Conservation (phyloP, 768 basidiomycete genomes). For the Serpula lacrymans region DNA sequence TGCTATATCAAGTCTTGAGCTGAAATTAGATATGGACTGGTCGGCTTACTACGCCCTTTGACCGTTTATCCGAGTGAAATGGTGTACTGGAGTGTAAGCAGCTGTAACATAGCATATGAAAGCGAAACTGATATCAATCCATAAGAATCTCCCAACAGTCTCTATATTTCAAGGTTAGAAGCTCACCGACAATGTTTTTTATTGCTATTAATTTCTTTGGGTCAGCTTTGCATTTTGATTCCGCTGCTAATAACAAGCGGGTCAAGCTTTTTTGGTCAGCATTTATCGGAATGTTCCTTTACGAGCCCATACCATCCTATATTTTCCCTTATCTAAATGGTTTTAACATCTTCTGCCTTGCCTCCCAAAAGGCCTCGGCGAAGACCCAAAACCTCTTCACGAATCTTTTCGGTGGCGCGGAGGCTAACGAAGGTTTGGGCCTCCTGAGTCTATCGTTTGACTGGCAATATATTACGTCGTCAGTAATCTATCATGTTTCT, state of each 20-base stretch:
- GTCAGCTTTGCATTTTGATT: slow-evolving; percentile 50
- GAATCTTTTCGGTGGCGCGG: slow-evolving; percentile 66
- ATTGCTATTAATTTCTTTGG: slow-evolving; percentile 25
- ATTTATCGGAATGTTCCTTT: slow-evolving; percentile 49
- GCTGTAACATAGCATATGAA: not conserved
- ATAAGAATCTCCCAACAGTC: slow-evolving; percentile 54
- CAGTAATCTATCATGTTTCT: not conserved
- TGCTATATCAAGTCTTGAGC: not conserved
- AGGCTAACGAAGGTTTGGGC: slow-evolving; percentile 68
- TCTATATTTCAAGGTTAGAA: slow-evolving; percentile 54
- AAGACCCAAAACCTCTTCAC: slow-evolving; percentile 48
- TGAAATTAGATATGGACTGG: slow-evolving; percentile 50
- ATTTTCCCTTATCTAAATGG: slow-evolving; percentile 60
- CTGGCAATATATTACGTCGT: slow-evolving; percentile 34
- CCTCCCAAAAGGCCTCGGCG: slow-evolving; percentile 48
- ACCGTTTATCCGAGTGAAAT: slow-evolving; percentile 62
- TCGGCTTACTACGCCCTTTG: slow-evolving; percentile 55
- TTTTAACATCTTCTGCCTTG: slow-evolving; percentile 53
- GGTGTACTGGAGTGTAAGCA: slow-evolving; percentile 55
- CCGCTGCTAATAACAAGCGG: slow-evolving; percentile 41
- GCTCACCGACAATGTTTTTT: not conserved
- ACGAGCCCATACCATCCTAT: slow-evolving; percentile 36
- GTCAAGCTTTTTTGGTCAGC: slow-evolving; percentile 51
- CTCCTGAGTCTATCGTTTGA: slow-evolving; percentile 60
- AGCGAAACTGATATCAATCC: not conserved